A percentile compares a stretch with the other conserved stretches of the same genome.
These are phyloP conservation scores for Diplocarpon rosae DNA, from an alignment of 2,329 filamentous ascomycete species.

Conservation along the genomic window DNA sequence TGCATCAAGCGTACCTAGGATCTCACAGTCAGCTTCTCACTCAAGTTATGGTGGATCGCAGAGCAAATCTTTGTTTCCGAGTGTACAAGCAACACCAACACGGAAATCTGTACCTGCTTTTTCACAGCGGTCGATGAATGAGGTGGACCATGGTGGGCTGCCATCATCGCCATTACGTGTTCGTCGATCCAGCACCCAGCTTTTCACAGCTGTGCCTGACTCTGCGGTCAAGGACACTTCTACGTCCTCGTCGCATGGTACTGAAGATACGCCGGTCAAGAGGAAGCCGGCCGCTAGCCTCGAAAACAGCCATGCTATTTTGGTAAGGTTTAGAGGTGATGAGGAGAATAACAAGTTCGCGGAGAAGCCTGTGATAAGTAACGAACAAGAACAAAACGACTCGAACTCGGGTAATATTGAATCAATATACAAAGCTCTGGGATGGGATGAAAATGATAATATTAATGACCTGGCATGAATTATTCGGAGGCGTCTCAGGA, in stretches of 20 bases:
- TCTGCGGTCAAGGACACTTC: conserved; percentile 11
- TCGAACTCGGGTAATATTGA: conserved; percentile 11
- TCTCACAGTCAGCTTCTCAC: conserved; percentile 21
- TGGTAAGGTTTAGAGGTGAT: conserved; percentile 6
- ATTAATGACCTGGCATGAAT: conserved; percentile 23
- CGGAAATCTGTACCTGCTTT: conserved; percentile 11
- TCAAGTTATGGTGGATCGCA: conserved; percentile 6
- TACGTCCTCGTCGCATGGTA: conserved; percentile 4
- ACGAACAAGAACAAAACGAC: not conserved
- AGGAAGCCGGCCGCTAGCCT: conserved; percentile 7
- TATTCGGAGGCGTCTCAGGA: conserved; percentile 12
- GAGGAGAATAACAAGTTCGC: conserved; percentile 17
- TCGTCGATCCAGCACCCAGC: conserved; percentile 20
- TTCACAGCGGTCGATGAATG: not conserved
- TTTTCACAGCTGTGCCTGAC: conserved; percentile 20
- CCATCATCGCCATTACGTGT: conserved; percentile 21
- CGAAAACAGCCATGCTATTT: conserved; percentile 14
- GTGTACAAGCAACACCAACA: conserved; percentile 25
- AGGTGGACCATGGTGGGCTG: conserved; percentile 5
- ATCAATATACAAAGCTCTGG: conserved; percentile 28
- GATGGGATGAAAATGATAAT: conserved; percentile 28
- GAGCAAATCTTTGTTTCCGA: conserved; percentile 14
- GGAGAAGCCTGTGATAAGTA: not conserved
- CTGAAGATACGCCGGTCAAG: conserved; percentile 24
- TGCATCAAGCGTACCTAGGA: conserved; percentile 20